Percentiles rank a stretch among this genome's conserved stretches.
Evolutionary conservation across 257 asterid species (phyloP).

Genomic region (Sherardia arvensis): DNA sequence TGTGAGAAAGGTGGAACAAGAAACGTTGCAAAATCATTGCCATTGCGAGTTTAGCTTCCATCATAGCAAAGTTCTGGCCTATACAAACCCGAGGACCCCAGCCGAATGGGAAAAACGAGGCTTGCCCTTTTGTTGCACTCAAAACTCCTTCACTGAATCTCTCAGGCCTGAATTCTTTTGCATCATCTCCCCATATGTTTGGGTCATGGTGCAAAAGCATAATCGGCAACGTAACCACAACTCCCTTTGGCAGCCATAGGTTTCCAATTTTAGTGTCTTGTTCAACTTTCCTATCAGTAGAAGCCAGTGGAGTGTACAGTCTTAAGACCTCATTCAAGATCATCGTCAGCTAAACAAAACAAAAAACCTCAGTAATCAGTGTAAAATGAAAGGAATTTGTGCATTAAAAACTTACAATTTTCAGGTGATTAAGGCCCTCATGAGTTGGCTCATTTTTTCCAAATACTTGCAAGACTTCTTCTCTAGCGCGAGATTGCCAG

Average conservation of each 20-base stretch:
- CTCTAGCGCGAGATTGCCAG: conserved; percentile 6
- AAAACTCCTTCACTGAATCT: conserved; percentile 21
- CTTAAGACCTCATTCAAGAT: conserved; percentile 15
- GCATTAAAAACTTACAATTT: background rate
- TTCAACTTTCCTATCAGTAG: background rate
- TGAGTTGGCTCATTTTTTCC: background rate
- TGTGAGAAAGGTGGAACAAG: conserved; percentile 15
- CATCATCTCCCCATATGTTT: background rate
- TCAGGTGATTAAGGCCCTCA: conserved; percentile 4
- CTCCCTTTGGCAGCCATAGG: background rate
- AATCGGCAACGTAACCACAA: background rate
- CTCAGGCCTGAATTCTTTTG: conserved; percentile 9
- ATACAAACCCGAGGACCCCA: conserved; percentile 20
- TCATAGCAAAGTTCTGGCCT: conserved; percentile 21
- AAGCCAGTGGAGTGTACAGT: background rate
- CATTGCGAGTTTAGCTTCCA: conserved; percentile 18
- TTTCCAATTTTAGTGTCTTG: background rate
- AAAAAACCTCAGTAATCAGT: background rate
- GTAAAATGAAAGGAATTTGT: background rate
- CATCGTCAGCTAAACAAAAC: conserved; percentile 6
- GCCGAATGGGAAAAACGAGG: conserved; percentile 20
- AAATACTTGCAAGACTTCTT: background rate
- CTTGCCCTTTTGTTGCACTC: conserved; percentile 21
- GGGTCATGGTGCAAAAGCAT: background rate
- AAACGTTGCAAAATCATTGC: conserved; percentile 21